Evolutionary conservation across 352 stramenopile genomes (phyloP), one percentile per base, ranked within the genome.

Genomic region (Phytophthora gonapodyides): DNA sequence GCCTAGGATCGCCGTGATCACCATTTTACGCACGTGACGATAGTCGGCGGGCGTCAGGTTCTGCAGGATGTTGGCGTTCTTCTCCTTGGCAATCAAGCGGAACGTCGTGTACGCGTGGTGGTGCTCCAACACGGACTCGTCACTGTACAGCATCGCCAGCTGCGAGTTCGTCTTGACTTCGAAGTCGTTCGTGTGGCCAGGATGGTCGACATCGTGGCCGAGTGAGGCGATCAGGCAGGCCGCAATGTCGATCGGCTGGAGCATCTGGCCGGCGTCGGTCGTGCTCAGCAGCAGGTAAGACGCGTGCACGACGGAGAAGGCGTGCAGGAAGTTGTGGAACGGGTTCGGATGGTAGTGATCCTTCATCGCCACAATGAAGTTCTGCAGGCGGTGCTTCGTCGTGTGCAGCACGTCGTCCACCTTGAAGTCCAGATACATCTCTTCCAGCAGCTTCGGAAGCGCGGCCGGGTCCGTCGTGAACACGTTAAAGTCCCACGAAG

Each of bases 301-400:
- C 19, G 87, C 75, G 69, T 97, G 91, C 27, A 96, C 76, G 24
- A 97, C 90, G 2, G 86, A 91, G 52, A 96, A 87, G 12, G 85
- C 92, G 64, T 98, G 92, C 58, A 90, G 44, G 60, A 94, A 97
- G 76, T 96, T 97, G 75, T 97, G 90, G 66, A 97, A 97, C 42
- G 91, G 86, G 57, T 95, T 95, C 36, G 84, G 84, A 63, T 93
- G 86, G 64, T 95, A 95, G 42, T 90, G 79, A 16, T 90, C 82
- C 52, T 91, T 90, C 56, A 91, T 84, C 7, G 75, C 81, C 43
- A 84, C 69, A 60, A 95, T 90, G 46, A 95, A 95, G 57, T 92
- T 90, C 34, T 80, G 80, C 40, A 95, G 51, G 5, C 72, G 76
- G 19, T 78, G 60, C 60, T 79, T 77, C 13, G 78, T 80, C 19